Conservation (phyloP, 441 rosid species). For the Raphanus hybrid region DNA sequence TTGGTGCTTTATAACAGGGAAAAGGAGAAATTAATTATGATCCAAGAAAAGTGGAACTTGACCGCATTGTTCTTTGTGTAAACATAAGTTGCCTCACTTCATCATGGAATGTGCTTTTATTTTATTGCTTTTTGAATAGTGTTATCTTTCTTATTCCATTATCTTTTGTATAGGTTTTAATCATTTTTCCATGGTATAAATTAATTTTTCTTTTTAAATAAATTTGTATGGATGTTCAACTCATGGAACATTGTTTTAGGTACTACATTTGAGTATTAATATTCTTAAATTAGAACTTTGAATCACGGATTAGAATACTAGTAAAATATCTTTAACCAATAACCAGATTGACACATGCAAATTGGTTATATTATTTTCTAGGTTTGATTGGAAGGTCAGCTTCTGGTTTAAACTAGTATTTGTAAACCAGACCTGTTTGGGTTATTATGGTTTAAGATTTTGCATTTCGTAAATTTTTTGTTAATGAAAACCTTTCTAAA, state of each 20-base stretch:
- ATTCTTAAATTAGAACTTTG: neutral
- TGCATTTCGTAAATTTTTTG: neutral
- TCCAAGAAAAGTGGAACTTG: constrained; percentile 46
- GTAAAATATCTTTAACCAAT: neutral
- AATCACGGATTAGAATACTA: neutral
- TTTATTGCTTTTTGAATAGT: constrained; percentile 34
- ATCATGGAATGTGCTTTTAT: constrained; percentile 36
- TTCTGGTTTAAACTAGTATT: neutral
- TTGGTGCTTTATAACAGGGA: constrained; percentile 20
- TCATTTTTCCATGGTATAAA: neutral
- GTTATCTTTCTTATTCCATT: constrained; percentile 39
- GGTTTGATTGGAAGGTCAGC: neutral
- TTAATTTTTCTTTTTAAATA: neutral
- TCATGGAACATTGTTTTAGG: constrained; percentile 12
- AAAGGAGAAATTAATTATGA: constrained; percentile 29
- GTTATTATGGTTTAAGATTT: neutral
- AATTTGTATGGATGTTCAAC: constrained; percentile 3
- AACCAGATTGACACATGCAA: neutral
- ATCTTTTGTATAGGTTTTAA: constrained; percentile 6
- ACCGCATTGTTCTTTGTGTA: constrained; percentile 50
- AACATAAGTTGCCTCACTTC: constrained; percentile 41
- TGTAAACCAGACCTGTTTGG: neutral
- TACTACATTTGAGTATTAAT: neutral
- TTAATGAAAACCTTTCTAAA: constrained; percentile 3
- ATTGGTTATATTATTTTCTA: constrained; percentile 3